Evolutionary conservation across 352 stramenopile genomes (phyloP).

Genomic region (Vaucheria bursata): DNA sequence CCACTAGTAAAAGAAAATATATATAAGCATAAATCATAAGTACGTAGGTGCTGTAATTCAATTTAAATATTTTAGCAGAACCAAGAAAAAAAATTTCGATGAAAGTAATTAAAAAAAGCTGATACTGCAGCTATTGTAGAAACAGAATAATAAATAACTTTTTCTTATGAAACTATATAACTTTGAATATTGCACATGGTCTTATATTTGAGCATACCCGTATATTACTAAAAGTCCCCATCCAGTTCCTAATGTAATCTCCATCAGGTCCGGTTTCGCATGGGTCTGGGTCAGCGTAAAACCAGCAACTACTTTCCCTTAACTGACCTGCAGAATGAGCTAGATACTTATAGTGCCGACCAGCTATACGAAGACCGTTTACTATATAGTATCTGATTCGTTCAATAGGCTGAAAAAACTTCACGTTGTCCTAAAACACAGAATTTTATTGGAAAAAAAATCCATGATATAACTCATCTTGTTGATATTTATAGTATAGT

Average conservation of each 20-base stretch:
- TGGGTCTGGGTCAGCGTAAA: conserved; percentile 3
- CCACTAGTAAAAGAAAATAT: too few relatives aligned
- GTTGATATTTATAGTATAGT: too few relatives aligned
- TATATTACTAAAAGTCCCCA: conserved; percentile 7
- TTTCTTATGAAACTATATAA: neutral
- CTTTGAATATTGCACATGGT: neutral
- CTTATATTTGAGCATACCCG: neutral
- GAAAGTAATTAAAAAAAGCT: neutral
- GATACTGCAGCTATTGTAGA: neutral
- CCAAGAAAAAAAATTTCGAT: neutral
- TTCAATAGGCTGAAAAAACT: too few relatives aligned
- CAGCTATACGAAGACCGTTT: neutral
- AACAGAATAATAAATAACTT: neutral
- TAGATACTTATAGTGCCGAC: neutral
- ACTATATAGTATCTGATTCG: neutral
- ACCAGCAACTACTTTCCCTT: neutral
- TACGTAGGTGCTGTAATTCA: too few relatives aligned
- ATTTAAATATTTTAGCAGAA: neutral
- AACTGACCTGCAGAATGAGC: neutral
- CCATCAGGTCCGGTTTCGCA: neutral
- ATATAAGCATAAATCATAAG: too few relatives aligned
- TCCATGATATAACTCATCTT: too few relatives aligned
- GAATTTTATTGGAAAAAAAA: too few relatives aligned
- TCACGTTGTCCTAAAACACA: too few relatives aligned
- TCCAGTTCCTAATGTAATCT: neutral